phyloP scores from a whole-genome alignment of 2,329 filamentous ascomycete genomes.

The Mollisiaceae sp. region DNA sequence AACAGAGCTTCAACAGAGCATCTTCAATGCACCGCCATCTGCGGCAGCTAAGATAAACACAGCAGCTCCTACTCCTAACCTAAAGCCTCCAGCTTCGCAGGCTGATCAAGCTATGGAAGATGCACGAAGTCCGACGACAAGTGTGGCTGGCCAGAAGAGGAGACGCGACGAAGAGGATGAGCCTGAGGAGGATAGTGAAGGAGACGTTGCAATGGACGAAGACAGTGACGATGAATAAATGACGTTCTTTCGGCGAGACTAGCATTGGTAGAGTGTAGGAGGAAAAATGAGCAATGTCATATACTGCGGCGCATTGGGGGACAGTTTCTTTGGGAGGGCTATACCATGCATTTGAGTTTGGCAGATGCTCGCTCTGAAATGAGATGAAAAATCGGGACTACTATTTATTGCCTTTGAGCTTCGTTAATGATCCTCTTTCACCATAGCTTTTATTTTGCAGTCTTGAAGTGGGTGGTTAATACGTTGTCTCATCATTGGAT shows the following conservation, averaged over 20 bases:
- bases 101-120: slow-evolving; percentile 56
- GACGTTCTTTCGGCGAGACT: background rate
- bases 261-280: slow-evolving; percentile 5
- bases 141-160: slow-evolving; percentile 68
- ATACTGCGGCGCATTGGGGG: background rate
- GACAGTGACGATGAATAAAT: slow-evolving; percentile 48
- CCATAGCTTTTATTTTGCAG: background rate
- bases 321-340: background rate
- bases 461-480: no score
- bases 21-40: slow-evolving; percentile 73
- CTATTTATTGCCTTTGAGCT: background rate
- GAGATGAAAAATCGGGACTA: background rate
- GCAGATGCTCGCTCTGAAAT: background rate
- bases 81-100: slow-evolving; percentile 53
- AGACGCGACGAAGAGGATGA: slow-evolving; percentile 69
- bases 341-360: background rate
- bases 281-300: background rate
- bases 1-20: slow-evolving; percentile 78
- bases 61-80: slow-evolving; percentile 47
- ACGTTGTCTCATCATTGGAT: no score
- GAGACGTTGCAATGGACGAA: slow-evolving; percentile 64
- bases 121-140: slow-evolving; percentile 56
- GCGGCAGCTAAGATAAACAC: slow-evolving; percentile 45
- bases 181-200: slow-evolving; percentile 75
- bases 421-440: background rate